Percentiles rank a stretch among this genome's conserved stretches.
Evolutionary conservation across 2,329 filamentous ascomycete genomes (phyloP).

Genomic region (Colletotrichum liriopes): DNA sequence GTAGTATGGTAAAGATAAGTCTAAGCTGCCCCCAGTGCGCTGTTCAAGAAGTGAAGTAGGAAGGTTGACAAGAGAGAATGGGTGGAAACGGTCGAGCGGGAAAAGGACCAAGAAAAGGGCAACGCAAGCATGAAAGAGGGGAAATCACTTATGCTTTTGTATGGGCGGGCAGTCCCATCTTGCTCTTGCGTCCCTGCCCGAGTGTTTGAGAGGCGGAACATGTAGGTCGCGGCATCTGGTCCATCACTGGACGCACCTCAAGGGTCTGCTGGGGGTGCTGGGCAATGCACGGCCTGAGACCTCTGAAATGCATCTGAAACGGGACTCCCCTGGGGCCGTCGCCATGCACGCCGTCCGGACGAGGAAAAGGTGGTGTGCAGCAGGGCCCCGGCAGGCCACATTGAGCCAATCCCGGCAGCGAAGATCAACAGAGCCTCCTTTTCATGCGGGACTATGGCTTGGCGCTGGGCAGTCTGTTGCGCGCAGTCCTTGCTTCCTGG

Average conservation of each 20-base stretch:
- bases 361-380: conserved; percentile 38
- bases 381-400: conserved; percentile 22
- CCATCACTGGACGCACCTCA: conserved; percentile 35
- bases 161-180: conserved; percentile 40
- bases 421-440: conserved; percentile 35
- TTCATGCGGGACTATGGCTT: conserved; percentile 24
- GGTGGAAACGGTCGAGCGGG: conserved; percentile 31
- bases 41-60: conserved; percentile 38
- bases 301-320: conserved; percentile 57
- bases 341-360: conserved; percentile 46
- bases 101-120: conserved; percentile 39
- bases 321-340: conserved; percentile 48
- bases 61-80: conserved; percentile 8
- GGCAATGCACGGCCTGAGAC: conserved; percentile 46
- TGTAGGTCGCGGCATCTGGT: conserved; percentile 35
- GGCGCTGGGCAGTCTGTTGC: conserved; percentile 18
- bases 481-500: not conserved
- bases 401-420: conserved; percentile 43
- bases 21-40: conserved; percentile 43
- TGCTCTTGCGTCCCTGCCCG: conserved; percentile 9
- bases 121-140: conserved; percentile 39
- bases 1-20: conserved; percentile 29
- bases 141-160: conserved; percentile 41
- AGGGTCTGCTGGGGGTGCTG: conserved; percentile 16
- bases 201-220: conserved; percentile 42